Evolutionary conservation across 352 stramenopile species (phyloP).

Genomic region (Globisporangium canariense): DNA sequence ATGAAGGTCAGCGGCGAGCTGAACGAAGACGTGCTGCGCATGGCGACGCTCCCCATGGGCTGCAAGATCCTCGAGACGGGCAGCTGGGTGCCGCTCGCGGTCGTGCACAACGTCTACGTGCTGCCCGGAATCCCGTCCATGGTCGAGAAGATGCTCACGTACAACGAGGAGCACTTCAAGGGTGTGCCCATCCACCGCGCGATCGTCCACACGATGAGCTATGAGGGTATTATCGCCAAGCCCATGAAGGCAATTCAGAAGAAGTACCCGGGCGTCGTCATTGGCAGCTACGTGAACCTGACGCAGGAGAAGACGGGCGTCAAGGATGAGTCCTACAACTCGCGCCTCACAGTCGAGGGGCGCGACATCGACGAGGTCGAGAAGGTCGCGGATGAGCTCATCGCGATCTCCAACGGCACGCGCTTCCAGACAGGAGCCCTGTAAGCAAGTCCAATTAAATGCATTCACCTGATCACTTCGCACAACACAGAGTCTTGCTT

Average conservation of each 20-base stretch:
- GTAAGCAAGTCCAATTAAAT: conserved; percentile 37
- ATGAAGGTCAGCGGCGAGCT: conserved; percentile 30
- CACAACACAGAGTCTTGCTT: not conserved
- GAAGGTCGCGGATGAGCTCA: conserved; percentile 43
- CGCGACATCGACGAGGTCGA: conserved; percentile 51
- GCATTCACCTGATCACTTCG: not conserved
- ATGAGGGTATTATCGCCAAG: conserved; percentile 67
- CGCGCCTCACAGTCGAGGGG: conserved; percentile 63
- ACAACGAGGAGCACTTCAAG: conserved; percentile 74
- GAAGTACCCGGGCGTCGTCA: conserved; percentile 56
- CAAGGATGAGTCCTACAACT: conserved; percentile 63
- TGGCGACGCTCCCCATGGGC: conserved; percentile 61
- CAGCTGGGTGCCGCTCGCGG: conserved; percentile 71
- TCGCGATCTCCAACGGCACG: conserved; percentile 22
- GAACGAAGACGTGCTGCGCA: conserved; percentile 67
- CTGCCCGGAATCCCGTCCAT: conserved; percentile 79
- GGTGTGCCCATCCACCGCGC: conserved; percentile 74
- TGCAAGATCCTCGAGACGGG: conserved; percentile 53
- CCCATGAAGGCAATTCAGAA: conserved; percentile 65
- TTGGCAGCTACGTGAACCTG: conserved; percentile 85
- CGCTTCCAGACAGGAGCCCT: conserved; percentile 14
- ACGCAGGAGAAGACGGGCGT: conserved; percentile 53
- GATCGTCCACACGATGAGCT: conserved; percentile 61
- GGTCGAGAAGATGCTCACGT: conserved; percentile 78
- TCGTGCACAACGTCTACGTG: conserved; percentile 83